Conservation (phyloP, 139 green algal species). For the Chara braunii region DNA sequence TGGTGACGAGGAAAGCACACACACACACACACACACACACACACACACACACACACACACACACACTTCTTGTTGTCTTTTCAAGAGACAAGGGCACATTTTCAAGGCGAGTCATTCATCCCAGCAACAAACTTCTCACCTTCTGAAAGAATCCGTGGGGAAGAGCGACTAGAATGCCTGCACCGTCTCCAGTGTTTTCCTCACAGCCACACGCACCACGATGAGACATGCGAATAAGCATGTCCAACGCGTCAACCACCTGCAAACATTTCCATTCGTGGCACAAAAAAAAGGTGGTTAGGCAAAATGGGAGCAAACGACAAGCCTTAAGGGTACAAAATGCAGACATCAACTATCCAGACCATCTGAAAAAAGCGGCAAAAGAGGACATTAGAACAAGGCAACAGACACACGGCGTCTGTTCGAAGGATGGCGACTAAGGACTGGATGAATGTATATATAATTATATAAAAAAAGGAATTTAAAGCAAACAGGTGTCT, state of each 20-base stretch:
- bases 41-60: neutral
- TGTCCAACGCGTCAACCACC: slow-evolving; percentile 79
- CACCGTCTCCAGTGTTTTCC: slow-evolving; percentile 86
- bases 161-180: slow-evolving; percentile 82
- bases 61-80: neutral
- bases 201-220: slow-evolving; percentile 88
- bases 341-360: no score
- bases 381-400: no score
- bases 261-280: no score
- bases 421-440: no score
- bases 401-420: no score
- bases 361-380: no score
- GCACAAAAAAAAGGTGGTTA: no score
- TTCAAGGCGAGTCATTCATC: neutral
- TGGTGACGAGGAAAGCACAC: neutral
- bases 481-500: no score
- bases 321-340: no score
- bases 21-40: neutral
- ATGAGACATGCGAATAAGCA: slow-evolving; percentile 81
- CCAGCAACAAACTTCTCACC: slow-evolving; percentile 17
- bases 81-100: neutral
- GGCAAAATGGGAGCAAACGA: no score
- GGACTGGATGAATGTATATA: no score
- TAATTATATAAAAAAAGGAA: no score
- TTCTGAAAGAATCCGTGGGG: slow-evolving; percentile 76